A percentile compares a stretch with the other conserved stretches of the same genome.
Evolutionary conservation across 2,329 filamentous ascomycete genomes (phyloP).

Genomic region (Ceratocystiopsis sp.): DNA sequence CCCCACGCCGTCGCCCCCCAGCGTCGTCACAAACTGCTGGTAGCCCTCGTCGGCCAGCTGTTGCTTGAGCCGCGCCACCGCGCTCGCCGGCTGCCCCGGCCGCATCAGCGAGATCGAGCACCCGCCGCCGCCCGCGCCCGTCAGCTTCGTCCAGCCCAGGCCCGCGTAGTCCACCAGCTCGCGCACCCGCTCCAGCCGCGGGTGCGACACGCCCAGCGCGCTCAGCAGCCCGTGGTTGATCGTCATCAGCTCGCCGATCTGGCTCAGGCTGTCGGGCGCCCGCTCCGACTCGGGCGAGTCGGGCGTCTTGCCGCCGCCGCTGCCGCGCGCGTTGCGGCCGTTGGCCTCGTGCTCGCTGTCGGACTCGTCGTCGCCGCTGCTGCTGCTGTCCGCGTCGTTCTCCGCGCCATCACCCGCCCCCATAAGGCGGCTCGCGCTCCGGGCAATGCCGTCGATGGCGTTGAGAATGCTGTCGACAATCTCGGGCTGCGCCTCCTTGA

Average conservation of each 20-base stretch:
- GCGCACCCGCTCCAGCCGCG: slow-evolving; percentile 75
- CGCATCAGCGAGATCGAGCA: slow-evolving; percentile 86
- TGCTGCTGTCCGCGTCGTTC: slow-evolving; percentile 20
- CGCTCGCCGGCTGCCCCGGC: slow-evolving; percentile 39
- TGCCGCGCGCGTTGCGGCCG: slow-evolving; percentile 25
- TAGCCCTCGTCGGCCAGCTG: slow-evolving; percentile 58
- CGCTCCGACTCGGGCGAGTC: slow-evolving; percentile 51
- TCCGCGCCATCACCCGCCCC: slow-evolving; percentile 40
- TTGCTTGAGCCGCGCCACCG: slow-evolving; percentile 44
- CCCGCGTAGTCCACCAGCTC: slow-evolving; percentile 79
- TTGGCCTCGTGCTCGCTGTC: slow-evolving; percentile 16
- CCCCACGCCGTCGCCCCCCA: slow-evolving; percentile 86
- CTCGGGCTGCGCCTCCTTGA: slow-evolving; percentile 55
- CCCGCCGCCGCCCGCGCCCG: slow-evolving; percentile 85
- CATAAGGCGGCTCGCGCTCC: slow-evolving; percentile 24
- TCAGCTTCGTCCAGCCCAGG: slow-evolving; percentile 94
- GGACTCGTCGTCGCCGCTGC: neutral
- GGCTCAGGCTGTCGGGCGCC: slow-evolving; percentile 41
- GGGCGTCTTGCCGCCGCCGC: slow-evolving; percentile 13
- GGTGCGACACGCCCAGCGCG: slow-evolving; percentile 88
- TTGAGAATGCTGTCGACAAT: slow-evolving; percentile 70
- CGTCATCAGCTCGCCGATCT: slow-evolving; percentile 73
- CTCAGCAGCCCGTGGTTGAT: slow-evolving; percentile 88
- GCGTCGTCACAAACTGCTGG: slow-evolving; percentile 68
- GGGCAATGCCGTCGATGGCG: slow-evolving; percentile 60